These are phyloP conservation scores for Trichophyton benhamiae DNA, from an alignment of 2,329 filamentous ascomycete genomes.

Conservation along the genomic window DNA sequence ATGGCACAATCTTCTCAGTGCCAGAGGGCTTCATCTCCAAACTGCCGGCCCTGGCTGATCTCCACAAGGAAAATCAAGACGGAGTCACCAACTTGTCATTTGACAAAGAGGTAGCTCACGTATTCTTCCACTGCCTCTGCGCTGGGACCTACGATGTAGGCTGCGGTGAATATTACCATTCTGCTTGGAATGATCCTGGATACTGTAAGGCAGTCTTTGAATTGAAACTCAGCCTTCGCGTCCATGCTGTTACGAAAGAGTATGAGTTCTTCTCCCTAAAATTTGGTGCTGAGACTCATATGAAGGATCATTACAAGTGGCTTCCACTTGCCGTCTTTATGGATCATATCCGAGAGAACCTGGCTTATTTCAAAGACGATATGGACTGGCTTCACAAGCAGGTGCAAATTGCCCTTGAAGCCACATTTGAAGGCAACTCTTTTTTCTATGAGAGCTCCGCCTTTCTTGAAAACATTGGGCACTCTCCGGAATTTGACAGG, in stretches of 20 bases:
- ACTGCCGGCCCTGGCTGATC: background rate
- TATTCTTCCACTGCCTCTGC: no score
- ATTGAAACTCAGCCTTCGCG: background rate
- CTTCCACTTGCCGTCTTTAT: background rate
- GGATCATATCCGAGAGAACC: background rate
- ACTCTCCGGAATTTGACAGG: background rate
- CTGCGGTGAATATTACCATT: no score
- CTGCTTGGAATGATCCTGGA: no score
- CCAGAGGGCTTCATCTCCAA: background rate
- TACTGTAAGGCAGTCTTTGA: background rate
- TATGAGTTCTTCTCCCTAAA: background rate
- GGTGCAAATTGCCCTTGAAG: background rate
- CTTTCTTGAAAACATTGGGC: background rate
- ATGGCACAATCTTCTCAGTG: background rate
- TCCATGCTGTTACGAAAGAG: background rate
- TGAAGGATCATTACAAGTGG: background rate
- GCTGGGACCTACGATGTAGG: no score
- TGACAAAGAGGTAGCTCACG: no score
- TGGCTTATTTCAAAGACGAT: background rate
- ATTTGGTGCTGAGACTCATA: background rate
- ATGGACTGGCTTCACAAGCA: background rate
- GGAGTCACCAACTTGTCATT: no score
- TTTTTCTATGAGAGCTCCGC: background rate
- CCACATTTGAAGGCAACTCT: background rate
- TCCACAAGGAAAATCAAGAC: no score